Base-by-base conservation (phyloP, 176 grass and related monocot genomes). In the Oryza nivara region DNA sequence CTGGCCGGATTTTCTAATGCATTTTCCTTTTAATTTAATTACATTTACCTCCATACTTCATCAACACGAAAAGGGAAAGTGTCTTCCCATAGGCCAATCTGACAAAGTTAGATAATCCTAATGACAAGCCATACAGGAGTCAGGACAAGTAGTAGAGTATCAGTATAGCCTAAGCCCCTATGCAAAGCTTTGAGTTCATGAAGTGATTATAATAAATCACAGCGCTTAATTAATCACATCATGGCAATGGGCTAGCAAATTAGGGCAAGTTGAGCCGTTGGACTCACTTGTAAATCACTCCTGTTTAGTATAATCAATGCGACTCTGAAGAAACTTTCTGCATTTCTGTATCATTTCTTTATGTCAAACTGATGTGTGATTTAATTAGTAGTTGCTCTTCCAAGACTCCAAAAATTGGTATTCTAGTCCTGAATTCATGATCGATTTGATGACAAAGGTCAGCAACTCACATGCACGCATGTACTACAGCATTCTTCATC, bases 381-480 rank as follows among this genome's bases (percentile, higher is more conserved):
- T n/a, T 63, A 26, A 26, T 26, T 26, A 44, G 43, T 44, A 63
- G 58, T 58, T 20, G 52, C 47, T 41, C 40, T 52, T 49, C 49
- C 49, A 52, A 52, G 49, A 52, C 17, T 20, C 17, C 17, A 58
- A 58, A 20, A 56, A 19, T 20, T 58, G 17, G 51, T 61, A 22
- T 61, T 10, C 19, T n/a, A 61, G 56, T 61, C 56, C 56, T 3
- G 56, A 61, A 61, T 61, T 61, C 20, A 17, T 36, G 73, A 48
- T 35, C 14, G 15, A 10, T n/a, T 30, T 17, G 64, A 32, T 65
- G 41, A 49, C 44, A 80, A 49, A 80, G 43, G 77, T 68, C 77
- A 79, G 77, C 64, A 68, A 68, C 46, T 74, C 30, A 52, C 72
- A 48, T 61, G 56, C 56, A 22, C 20, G 56, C 56, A 61, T 61